A percentile compares a stretch with the other conserved stretches of the same genome.
Conservation (phyloP, 345 rosid genomes). For the Noccaea caerulescens region DNA sequence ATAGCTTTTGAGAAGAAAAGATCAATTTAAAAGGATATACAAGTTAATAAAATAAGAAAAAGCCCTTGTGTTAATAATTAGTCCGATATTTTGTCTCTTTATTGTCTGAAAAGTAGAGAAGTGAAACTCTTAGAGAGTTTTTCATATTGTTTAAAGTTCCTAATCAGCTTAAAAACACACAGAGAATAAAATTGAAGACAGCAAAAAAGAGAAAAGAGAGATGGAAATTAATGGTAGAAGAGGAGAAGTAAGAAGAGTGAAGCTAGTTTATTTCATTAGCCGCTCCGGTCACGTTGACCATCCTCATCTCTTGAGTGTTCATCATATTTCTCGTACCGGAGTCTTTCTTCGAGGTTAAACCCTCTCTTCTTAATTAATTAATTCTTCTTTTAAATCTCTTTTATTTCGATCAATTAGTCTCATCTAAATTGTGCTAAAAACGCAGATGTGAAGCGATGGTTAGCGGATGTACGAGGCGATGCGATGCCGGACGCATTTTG, state of each 20-base stretch:
- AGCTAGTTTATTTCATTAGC: conserved; percentile 71
- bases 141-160: conserved; percentile 12
- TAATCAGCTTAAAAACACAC: conserved; percentile 32
- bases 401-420: background rate
- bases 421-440: background rate
- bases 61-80: conserved; percentile 17
- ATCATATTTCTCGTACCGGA: conserved; percentile 55
- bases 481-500: conserved; percentile 64
- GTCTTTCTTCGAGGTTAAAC: conserved; percentile 64
- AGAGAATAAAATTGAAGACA: conserved; percentile 17
- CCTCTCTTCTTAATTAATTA: background rate
- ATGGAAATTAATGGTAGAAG: conserved; percentile 47
- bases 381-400: background rate
- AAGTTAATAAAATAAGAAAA: conserved; percentile 16
- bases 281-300: conserved; percentile 61
- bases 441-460: conserved; percentile 77
- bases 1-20: background rate
- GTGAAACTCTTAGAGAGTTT: conserved; percentile 1
- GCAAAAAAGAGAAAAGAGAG: background rate
- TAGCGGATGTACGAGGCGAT: conserved; percentile 69
- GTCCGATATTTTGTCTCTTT: conserved; percentile 36
- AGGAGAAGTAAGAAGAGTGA: conserved; percentile 61
- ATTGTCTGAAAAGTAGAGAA: conserved; percentile 42
- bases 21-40: conserved; percentile 20
- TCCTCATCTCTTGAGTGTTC: conserved; percentile 75